A percentile compares a stretch with the other conserved stretches of the same genome.
phyloP scores from a whole-genome alignment of 306 rosid genomes.

The Malus asiatica region DNA sequence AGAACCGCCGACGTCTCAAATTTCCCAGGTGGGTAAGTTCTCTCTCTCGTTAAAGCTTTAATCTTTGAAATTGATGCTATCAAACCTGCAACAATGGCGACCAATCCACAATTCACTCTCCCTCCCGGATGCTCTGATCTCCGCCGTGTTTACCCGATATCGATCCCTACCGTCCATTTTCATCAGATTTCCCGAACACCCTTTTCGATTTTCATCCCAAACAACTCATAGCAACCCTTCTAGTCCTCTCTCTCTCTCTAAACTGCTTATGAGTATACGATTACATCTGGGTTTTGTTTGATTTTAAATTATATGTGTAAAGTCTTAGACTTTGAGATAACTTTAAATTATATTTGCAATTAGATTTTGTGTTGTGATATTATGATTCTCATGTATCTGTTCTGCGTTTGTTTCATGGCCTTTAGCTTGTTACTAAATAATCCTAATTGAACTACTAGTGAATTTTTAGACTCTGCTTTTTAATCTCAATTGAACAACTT shows the following conservation, averaged over 20 bases:
- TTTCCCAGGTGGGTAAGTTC: background rate
- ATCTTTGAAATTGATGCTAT: background rate
- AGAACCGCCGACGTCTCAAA: background rate
- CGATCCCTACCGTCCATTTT: background rate
- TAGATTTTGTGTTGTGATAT: background rate
- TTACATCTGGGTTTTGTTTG: background rate
- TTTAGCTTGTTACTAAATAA: too few relatives aligned
- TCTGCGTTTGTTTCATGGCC: too few relatives aligned
- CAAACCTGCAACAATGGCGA: background rate
- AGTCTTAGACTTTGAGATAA: background rate
- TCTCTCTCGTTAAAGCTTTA: background rate
- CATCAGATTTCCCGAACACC: too few relatives aligned
- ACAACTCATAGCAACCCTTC: too few relatives aligned
- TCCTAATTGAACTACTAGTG: background rate
- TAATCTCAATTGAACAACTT: too few relatives aligned
- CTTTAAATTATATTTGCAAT: background rate
- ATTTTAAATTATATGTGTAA: too few relatives aligned
- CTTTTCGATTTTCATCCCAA: too few relatives aligned
- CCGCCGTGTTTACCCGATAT: background rate
- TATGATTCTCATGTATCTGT: too few relatives aligned
- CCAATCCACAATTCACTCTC: background rate
- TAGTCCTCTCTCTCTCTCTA: background rate
- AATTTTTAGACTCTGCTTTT: too few relatives aligned
- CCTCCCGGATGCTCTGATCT: background rate
- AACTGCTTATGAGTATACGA: background rate